A percentile compares a stretch with the other conserved stretches of the same genome.
phyloP scores from a whole-genome alignment of 257 asterid genomes.

The Mentha longifolia region DNA sequence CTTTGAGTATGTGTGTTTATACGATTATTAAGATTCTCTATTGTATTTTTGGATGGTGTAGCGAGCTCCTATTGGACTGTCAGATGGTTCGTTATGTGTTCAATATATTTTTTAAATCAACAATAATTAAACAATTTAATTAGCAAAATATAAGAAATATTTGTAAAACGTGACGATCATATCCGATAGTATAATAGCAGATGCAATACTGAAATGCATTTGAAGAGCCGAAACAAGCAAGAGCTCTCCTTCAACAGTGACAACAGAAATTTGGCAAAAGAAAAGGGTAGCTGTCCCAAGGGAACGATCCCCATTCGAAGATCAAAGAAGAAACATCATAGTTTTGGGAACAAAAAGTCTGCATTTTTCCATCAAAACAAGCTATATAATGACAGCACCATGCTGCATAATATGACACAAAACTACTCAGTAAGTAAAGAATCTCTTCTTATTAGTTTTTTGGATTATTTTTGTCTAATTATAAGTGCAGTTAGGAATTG shows the following conservation, averaged over 20 bases:
- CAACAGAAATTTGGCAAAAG: constrained; percentile 62
- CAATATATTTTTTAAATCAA: too few relatives aligned
- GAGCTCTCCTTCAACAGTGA: constrained; percentile 6
- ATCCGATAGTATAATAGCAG: too few relatives aligned
- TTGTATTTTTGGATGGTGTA: too few relatives aligned
- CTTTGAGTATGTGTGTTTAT: too few relatives aligned
- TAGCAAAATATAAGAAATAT: too few relatives aligned
- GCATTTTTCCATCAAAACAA: constrained; percentile 13
- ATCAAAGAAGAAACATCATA: constrained; percentile 16
- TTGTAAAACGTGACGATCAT: too few relatives aligned
- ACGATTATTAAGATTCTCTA: too few relatives aligned
- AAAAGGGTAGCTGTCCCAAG: constrained; percentile 69
- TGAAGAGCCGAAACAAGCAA: constrained; percentile 31
- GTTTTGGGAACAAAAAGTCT: constrained; percentile 25
- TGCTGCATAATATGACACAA: constrained; percentile 32
- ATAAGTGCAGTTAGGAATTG: constrained; percentile 49
- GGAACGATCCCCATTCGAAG: constrained; percentile 72
- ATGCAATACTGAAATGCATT: too few relatives aligned
- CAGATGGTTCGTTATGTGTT: too few relatives aligned
- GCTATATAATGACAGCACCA: constrained; percentile 28
- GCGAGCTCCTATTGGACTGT: too few relatives aligned
- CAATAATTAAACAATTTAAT: too few relatives aligned
- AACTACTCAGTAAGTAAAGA: constrained; percentile 61
- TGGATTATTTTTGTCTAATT: background rate
- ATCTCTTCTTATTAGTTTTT: background rate